Base-by-base conservation (phyloP, 2,329 filamentous ascomycete genomes). In the Helminthosporium solani region DNA sequence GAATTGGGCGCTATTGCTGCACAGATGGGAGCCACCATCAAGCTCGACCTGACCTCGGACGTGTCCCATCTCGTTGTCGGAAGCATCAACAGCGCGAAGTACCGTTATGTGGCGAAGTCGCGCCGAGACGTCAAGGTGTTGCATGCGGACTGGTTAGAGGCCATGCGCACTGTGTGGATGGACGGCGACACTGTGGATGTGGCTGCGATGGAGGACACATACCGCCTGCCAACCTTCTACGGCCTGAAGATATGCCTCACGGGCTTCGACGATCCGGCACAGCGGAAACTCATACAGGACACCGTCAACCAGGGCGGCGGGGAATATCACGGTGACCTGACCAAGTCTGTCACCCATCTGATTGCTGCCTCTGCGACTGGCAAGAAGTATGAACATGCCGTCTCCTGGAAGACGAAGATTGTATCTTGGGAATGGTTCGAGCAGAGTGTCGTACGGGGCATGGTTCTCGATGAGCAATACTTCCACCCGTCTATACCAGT, bases 61-160 rank as follows among this genome's bases (percentile, higher is more conserved):
- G 90, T 95, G 38, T 97, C 94, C 4, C 94, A 99, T 74, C 83
- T 99, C 37, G 81, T 99, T 53, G 89, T 96, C 51, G 94, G 91
- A 67, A 85, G 88, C 61, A 87, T 90, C 61, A 83, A 92, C 66
- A 97, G 92, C 1, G 83, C 87, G 40, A 99, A 99, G 71, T 99
- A 99, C 73, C 87, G 85, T 69, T 96, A 95, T 76, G 92, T 97
- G 62, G 94, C 92, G 43, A 88, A 86, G 64, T 87, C 92, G 67
- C 82, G 94, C 42, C 84, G 86, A 38, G 94, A 99, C 63, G 85
- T 99, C 62, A 84, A 83, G 65, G 85, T 90, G 40, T 85, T 99
- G 74, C 82, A 82, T 34, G 82, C 86, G n/a, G 80, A 82, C 61
- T 99, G 90, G 88, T 80, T 99, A 40, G 84, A 92, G 45, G 87